Percentiles rank a stretch among this genome's conserved stretches.
Evolutionary conservation across 2,329 filamentous ascomycete genomes (phyloP).

Genomic region (Fusarium nodosum): DNA sequence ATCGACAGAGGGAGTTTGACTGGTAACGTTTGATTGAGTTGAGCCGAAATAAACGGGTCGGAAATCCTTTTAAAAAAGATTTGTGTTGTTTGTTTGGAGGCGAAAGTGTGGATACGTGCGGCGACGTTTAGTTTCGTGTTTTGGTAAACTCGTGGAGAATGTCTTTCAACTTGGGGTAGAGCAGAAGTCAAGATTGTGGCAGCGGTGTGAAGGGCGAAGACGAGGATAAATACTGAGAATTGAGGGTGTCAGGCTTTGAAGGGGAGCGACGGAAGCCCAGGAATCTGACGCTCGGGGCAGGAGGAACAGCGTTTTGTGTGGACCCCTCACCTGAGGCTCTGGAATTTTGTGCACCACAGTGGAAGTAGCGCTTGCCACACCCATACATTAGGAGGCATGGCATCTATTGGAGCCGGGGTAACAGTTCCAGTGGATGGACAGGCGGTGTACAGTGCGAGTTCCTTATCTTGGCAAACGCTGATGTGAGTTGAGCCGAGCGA

Average conservation of each 20-base stretch:
- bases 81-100: conserved; percentile 17
- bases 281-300: conserved; percentile 40
- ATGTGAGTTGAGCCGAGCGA: conserved; percentile 18
- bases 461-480: conserved; percentile 29
- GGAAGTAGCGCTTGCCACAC: conserved; percentile 34
- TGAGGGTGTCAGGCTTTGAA: conserved; percentile 13
- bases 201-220: conserved; percentile 32
- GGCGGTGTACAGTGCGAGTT: conserved; percentile 30
- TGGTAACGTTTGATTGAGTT: conserved; percentile 17
- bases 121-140: conserved; percentile 19
- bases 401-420: conserved; percentile 18
- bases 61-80: conserved; percentile 19
- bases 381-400: not conserved
- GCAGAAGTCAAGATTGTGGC: conserved; percentile 35
- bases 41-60: conserved; percentile 10
- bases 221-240: conserved; percentile 30
- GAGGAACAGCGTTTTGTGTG: conserved; percentile 32
- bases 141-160: conserved; percentile 20
- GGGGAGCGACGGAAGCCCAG: conserved; percentile 27
- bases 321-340: conserved; percentile 46
- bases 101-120: conserved; percentile 11
- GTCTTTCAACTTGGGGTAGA: conserved; percentile 16
- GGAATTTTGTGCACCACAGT: conserved; percentile 39
- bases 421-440: not conserved
- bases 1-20: conserved; percentile 27